Evolutionary conservation across 2,329 filamentous ascomycete species (phyloP).

Genomic region (Aspergillus ochraceoroseus): DNA sequence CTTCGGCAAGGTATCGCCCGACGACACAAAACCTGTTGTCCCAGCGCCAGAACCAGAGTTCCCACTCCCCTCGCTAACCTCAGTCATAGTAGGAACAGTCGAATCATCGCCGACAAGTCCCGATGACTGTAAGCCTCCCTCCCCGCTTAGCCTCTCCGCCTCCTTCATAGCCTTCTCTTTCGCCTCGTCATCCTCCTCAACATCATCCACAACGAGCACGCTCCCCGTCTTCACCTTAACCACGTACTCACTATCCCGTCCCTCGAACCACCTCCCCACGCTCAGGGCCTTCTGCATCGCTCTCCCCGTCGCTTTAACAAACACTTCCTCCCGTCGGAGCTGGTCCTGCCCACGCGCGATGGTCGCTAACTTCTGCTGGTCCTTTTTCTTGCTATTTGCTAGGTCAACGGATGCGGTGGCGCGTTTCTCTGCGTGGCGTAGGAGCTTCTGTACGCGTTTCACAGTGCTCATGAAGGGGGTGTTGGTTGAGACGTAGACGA

Average conservation of each 20-base stretch:
- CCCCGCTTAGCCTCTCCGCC: slow-evolving; percentile 21
- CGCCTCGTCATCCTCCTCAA: slow-evolving; percentile 42
- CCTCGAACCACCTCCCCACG: slow-evolving; percentile 54
- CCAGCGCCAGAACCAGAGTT: slow-evolving; percentile 1
- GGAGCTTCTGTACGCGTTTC: slow-evolving; percentile 56
- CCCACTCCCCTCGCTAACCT: not conserved
- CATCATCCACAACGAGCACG: slow-evolving; percentile 57
- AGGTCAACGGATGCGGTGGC: slow-evolving; percentile 42
- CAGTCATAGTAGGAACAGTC: not conserved
- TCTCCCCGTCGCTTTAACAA: slow-evolving; percentile 56
- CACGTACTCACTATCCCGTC: slow-evolving; percentile 43
- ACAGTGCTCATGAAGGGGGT: slow-evolving; percentile 56
- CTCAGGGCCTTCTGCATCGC: slow-evolving; percentile 56
- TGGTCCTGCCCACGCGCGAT: slow-evolving; percentile 33
- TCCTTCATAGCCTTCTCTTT: slow-evolving; percentile 26
- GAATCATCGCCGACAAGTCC: slow-evolving; percentile 15
- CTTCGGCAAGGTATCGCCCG: not conserved
- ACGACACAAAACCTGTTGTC: slow-evolving; percentile 5
- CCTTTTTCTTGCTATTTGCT: slow-evolving; percentile 29
- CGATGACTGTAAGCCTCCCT: slow-evolving; percentile 16
- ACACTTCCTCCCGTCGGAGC: slow-evolving; percentile 47
- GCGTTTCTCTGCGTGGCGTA: slow-evolving; percentile 51
- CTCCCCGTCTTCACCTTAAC: slow-evolving; percentile 54
- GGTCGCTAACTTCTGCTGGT: slow-evolving; percentile 31
- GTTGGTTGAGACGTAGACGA: slow-evolving; percentile 52